phyloP scores from a whole-genome alignment of 352 stramenopile genomes.

The Phytopythium helicoides region DNA sequence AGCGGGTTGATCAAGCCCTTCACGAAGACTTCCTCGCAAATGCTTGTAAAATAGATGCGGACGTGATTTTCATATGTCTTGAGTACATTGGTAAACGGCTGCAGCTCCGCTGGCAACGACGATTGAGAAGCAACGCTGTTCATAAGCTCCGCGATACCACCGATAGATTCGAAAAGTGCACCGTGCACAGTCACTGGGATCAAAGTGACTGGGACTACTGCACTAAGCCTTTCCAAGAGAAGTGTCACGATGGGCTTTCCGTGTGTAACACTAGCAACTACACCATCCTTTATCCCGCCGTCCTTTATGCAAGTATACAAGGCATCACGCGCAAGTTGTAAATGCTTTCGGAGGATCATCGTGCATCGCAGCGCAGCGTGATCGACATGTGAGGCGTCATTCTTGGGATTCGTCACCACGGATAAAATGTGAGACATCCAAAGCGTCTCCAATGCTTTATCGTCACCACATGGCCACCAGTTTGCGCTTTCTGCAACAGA shows the following conservation, averaged over 20 bases:
- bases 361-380: constrained; percentile 68
- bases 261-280: constrained; percentile 32
- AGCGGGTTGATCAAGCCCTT: constrained; percentile 77
- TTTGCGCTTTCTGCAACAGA: constrained; percentile 74
- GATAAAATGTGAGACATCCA: constrained; percentile 79
- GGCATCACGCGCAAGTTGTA: constrained; percentile 68
- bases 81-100: constrained; percentile 34
- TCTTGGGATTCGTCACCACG: constrained; percentile 60
- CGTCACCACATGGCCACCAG: constrained; percentile 71
- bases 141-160: constrained; percentile 64
- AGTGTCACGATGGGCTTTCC: constrained; percentile 57
- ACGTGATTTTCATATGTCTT: constrained; percentile 46
- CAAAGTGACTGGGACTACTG: constrained; percentile 52
- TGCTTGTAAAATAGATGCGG: constrained; percentile 56
- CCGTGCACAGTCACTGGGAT: constrained; percentile 82
- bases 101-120: constrained; percentile 19
- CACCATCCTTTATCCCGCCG: constrained; percentile 10
- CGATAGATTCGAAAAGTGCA: constrained; percentile 79
- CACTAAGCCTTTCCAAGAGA: constrained; percentile 60
- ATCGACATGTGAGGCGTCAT: constrained; percentile 64
- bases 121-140: constrained; percentile 43
- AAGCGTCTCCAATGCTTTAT: constrained; percentile 28
- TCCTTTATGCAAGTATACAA: constrained; percentile 46
- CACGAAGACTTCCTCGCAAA: constrained; percentile 69
- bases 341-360: constrained; percentile 74